A percentile compares a stretch with the other conserved stretches of the same genome.
Conservation (phyloP, 768 basidiomycete genomes). For the Phylloporus scabripes region DNA sequence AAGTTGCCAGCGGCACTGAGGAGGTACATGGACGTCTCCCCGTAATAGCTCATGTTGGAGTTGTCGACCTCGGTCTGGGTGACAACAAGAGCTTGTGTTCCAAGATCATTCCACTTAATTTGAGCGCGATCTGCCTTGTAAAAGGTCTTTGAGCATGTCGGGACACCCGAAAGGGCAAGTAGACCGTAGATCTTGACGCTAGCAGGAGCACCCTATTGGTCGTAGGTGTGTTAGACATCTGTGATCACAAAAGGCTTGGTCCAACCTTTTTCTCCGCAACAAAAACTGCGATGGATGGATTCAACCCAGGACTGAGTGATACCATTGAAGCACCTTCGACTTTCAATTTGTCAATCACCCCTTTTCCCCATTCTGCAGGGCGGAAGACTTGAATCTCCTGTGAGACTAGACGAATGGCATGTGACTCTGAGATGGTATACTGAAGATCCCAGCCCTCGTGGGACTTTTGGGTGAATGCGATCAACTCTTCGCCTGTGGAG, state of each 20-base stretch:
- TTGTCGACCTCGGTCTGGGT: conserved; percentile 97
- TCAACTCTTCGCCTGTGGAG: conserved; percentile 81
- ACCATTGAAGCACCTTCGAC: conserved; percentile 79
- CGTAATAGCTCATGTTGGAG: conserved; percentile 96
- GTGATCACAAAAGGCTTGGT: background rate
- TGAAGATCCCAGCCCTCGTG: conserved; percentile 89
- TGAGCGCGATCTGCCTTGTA: conserved; percentile 91
- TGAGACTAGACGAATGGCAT: conserved; percentile 75
- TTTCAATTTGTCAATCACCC: conserved; percentile 74
- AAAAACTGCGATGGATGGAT: conserved; percentile 88
- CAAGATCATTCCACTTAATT: conserved; percentile 95
- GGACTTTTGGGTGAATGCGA: conserved; percentile 85
- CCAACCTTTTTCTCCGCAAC: conserved; percentile 87
- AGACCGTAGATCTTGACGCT: conserved; percentile 82
- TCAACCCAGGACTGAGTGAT: conserved; percentile 75
- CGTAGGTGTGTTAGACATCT: background rate
- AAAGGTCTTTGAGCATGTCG: conserved; percentile 86
- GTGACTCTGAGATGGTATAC: conserved; percentile 84
- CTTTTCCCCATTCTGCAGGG: conserved; percentile 75
- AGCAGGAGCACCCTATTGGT: conserved; percentile 73
- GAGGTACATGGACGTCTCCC: conserved; percentile 92
- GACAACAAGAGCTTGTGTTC: conserved; percentile 85
- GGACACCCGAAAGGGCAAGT: conserved; percentile 49
- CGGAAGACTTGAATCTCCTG: conserved; percentile 81
- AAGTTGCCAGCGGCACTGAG: conserved; percentile 90